Percentiles rank a stretch among this genome's conserved stretches.
These are phyloP conservation scores for Brasenia schreberi DNA, from an alignment of 164 flowering plant genomes.

Conservation along the genomic window DNA sequence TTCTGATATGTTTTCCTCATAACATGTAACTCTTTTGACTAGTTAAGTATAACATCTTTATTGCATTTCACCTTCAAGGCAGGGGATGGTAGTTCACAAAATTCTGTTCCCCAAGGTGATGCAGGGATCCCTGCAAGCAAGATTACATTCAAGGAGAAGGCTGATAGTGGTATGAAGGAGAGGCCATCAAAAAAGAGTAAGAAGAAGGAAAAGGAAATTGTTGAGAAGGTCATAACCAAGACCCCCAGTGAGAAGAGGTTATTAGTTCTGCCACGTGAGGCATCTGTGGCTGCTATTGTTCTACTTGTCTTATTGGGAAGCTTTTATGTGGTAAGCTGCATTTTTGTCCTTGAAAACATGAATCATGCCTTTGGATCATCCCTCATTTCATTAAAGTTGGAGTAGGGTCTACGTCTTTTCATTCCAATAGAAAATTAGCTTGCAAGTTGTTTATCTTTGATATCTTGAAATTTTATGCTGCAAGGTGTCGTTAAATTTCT, in stretches of 20 bases:
- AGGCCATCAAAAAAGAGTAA: slow-evolving; percentile 53
- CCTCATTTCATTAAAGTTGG: no score
- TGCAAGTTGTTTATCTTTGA: no score
- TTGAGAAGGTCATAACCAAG: slow-evolving; percentile 40
- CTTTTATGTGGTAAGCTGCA: slow-evolving; percentile 79
- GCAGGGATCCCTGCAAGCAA: slow-evolving; percentile 22
- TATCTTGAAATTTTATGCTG: no score
- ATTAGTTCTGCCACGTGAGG: slow-evolving; percentile 68
- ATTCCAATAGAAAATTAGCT: no score
- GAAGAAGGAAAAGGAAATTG: slow-evolving; percentile 72
- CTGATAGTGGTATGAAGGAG: slow-evolving; percentile 52
- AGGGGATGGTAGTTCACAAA: slow-evolving; percentile 38
- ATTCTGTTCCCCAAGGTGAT: slow-evolving; percentile 26
- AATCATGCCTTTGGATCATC: background rate
- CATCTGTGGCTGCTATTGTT: slow-evolving; percentile 60
- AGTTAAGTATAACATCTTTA: slow-evolving; percentile 1
- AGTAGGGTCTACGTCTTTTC: no score
- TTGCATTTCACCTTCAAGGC: slow-evolving; percentile 30
- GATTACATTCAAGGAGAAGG: slow-evolving; percentile 22
- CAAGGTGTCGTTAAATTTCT: no score
- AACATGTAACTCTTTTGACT: background rate
- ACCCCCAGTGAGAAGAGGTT: slow-evolving; percentile 50
- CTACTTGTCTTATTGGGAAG: slow-evolving; percentile 76
- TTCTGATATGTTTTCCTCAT: background rate
- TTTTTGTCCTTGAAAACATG: background rate